Evolutionary conservation across 495 filamentous ascomycete genomes (phyloP).

Genomic region (Aspergillus nidulans): DNA sequence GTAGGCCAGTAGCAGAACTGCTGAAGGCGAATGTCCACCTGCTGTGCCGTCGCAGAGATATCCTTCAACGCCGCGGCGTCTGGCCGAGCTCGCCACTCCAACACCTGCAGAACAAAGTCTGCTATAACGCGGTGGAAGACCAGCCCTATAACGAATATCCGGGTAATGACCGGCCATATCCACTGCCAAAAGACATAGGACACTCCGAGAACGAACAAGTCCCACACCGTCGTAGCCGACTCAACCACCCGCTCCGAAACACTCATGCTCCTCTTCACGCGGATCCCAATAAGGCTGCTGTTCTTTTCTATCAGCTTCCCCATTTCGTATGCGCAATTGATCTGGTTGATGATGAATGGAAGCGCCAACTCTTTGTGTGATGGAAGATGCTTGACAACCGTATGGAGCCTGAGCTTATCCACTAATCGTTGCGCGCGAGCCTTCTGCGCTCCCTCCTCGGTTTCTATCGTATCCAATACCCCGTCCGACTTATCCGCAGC

Average conservation of each 20-base stretch:
- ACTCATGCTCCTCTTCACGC: slow-evolving; percentile 78
- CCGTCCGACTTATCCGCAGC: slow-evolving; percentile 24
- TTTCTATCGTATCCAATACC: slow-evolving; percentile 30
- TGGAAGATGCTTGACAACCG: slow-evolving; percentile 66
- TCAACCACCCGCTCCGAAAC: slow-evolving; percentile 94
- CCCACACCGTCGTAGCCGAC: slow-evolving; percentile 80
- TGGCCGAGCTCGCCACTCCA: slow-evolving; percentile 84
- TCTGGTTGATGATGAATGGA: slow-evolving; percentile 81
- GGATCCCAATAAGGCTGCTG: slow-evolving; percentile 70
- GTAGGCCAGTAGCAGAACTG: slow-evolving; percentile 99
- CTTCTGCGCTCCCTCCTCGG: slow-evolving; percentile 59
- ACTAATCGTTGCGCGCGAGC: slow-evolving; percentile 59
- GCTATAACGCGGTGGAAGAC: slow-evolving; percentile 78
- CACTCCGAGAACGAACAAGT: slow-evolving; percentile 62
- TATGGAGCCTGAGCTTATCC: slow-evolving; percentile 88
- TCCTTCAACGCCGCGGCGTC: slow-evolving; percentile 87
- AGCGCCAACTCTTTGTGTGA: slow-evolving; percentile 81
- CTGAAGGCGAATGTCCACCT: slow-evolving; percentile 94
- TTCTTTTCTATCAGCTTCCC: slow-evolving; percentile 82
- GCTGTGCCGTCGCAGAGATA: slow-evolving; percentile 94
- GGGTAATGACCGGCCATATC: slow-evolving; percentile 71
- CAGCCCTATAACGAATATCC: slow-evolving; percentile 68
- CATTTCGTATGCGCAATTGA: slow-evolving; percentile 93
- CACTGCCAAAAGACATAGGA: slow-evolving; percentile 71
- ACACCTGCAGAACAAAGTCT: slow-evolving; percentile 69